Conservation (phyloP, 306 rosid species). For the Morella rubra region DNA sequence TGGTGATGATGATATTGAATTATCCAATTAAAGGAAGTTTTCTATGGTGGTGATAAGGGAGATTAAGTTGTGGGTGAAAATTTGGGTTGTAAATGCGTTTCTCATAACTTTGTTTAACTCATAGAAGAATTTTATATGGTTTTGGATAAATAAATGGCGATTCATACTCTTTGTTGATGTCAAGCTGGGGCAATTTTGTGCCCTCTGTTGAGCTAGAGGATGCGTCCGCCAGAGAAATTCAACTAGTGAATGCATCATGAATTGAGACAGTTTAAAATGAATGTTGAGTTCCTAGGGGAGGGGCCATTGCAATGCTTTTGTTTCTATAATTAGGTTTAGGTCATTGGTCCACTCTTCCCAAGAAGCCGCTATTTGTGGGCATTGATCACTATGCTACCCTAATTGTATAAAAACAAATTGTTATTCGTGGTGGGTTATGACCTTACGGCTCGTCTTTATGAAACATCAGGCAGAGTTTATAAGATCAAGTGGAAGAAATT, state of each 20-base stretch:
- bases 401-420: not conserved
- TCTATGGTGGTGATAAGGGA: no score
- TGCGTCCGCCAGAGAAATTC: not conserved
- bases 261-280: not conserved
- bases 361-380: not conserved
- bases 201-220: not conserved
- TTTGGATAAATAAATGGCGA: not conserved
- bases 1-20: not conserved
- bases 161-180: not conserved
- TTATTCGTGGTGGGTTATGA: not conserved
- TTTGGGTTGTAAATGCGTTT: not conserved
- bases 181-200: not conserved
- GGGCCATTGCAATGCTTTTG: not conserved
- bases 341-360: not conserved
- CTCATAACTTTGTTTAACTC: not conserved
- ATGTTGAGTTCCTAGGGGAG: not conserved
- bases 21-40: not conserved
- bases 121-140: not conserved
- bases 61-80: not conserved
- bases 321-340: not conserved
- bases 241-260: not conserved
- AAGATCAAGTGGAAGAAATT: not conserved
- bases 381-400: not conserved
- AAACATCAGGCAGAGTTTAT: slow-evolving; percentile 2
- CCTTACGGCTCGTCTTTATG: not conserved